A percentile compares a stretch with the other conserved stretches of the same genome.
phyloP scores from a whole-genome alignment of 2,329 filamentous ascomycete species.

The Cladorrhinum sp. region DNA sequence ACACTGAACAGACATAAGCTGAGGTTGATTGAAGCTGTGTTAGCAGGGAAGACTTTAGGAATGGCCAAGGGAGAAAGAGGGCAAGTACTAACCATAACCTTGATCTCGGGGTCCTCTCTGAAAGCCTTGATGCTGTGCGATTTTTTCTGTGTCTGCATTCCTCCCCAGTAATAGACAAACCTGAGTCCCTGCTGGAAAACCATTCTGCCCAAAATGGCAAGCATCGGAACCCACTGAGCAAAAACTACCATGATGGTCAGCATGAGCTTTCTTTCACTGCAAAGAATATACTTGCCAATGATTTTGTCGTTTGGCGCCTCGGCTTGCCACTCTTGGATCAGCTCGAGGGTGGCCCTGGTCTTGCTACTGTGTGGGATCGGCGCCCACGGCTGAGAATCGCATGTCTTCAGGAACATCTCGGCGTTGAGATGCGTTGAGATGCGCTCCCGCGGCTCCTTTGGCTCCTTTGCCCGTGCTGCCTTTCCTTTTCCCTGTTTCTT shows the following conservation, averaged over 20 bases:
- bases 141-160: background rate
- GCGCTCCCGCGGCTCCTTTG: background rate
- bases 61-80: background rate
- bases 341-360: slow-evolving; percentile 11
- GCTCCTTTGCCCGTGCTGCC: background rate
- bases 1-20: slow-evolving; percentile 16
- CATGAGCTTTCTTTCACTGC: background rate
- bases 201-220: slow-evolving; percentile 13
- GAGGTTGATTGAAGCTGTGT: background rate
- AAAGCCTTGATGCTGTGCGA: slow-evolving; percentile 11
- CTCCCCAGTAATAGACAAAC: slow-evolving; percentile 20
- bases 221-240: slow-evolving; percentile 16
- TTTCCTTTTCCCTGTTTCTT: background rate
- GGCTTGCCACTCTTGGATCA: slow-evolving; percentile 11
- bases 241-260: slow-evolving; percentile 15
- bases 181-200: slow-evolving; percentile 14
- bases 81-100: slow-evolving; percentile 14
- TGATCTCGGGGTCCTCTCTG: slow-evolving; percentile 4
- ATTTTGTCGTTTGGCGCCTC: slow-evolving; percentile 22
- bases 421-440: background rate
- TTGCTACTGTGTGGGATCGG: slow-evolving; percentile 18
- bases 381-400: slow-evolving; percentile 14
- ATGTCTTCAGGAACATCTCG: slow-evolving; percentile 1
- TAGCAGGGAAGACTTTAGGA: background rate
- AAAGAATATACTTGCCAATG: slow-evolving; percentile 12